phyloP scores from a whole-genome alignment of 2,329 filamentous ascomycete species.

The Ophiostoma quercus region DNA sequence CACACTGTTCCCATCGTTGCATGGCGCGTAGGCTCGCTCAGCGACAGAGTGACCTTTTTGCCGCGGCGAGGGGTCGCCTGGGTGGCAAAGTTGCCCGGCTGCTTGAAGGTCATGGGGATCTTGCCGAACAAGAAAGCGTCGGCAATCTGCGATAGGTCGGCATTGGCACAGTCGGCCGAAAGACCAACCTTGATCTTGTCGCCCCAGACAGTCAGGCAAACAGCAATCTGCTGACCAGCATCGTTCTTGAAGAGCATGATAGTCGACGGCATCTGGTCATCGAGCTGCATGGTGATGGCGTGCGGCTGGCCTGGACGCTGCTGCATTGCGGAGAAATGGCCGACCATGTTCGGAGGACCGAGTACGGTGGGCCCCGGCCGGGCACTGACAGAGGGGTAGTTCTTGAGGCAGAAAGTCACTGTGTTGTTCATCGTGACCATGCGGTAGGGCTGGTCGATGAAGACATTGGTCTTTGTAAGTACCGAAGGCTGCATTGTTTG shows the following conservation, averaged over 20 bases:
- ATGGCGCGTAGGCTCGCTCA: background rate
- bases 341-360: background rate
- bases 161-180: background rate
- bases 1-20: background rate
- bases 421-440: background rate
- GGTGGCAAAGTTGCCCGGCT: slow-evolving; percentile 1
- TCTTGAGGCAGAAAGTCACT: background rate
- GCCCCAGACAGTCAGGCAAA: slow-evolving; percentile 18
- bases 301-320: background rate
- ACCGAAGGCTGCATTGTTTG: background rate
- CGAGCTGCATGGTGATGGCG: background rate
- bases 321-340: background rate
- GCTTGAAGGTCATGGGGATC: slow-evolving; percentile 12
- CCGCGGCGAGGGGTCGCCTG: background rate
- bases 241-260: slow-evolving; percentile 17
- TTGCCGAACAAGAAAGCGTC: slow-evolving; percentile 21
- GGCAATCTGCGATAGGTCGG: slow-evolving; percentile 13
- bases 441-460: background rate
- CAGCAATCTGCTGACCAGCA: background rate
- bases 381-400: background rate
- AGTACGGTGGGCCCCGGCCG: background rate
- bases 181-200: slow-evolving; percentile 16
- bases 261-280: slow-evolving; percentile 11
- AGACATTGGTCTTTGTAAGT: background rate
- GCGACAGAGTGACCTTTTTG: background rate